phyloP scores from a whole-genome alignment of 2,329 filamentous ascomycete species.

The Fonsecaea monophora region DNA sequence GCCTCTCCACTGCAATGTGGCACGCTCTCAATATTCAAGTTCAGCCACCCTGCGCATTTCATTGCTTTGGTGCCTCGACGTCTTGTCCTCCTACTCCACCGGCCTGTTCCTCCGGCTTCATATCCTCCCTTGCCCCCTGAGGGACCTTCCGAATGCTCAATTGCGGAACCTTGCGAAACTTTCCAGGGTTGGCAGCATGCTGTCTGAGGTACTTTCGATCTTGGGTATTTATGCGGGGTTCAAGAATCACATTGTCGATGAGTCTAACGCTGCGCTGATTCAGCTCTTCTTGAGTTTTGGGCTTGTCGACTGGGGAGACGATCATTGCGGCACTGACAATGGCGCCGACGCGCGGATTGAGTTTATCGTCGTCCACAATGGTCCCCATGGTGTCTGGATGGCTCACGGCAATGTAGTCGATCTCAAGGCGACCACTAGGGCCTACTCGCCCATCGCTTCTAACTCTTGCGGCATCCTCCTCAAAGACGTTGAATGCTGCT shows the following conservation, averaged over 20 bases:
- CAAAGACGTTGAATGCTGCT: constrained; percentile 69
- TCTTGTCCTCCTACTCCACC: neutral
- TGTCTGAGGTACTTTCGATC: constrained; percentile 12
- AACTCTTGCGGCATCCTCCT: constrained; percentile 47
- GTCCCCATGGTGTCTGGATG: constrained; percentile 85
- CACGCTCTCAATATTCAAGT: neutral
- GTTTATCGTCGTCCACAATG: constrained; percentile 75
- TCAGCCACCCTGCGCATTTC: neutral
- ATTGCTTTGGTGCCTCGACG: constrained; percentile 3
- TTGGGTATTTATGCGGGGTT: constrained; percentile 41
- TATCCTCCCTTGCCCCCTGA: neutral
- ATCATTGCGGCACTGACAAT: constrained; percentile 90
- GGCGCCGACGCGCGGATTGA: constrained; percentile 75
- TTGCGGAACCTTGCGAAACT: constrained; percentile 3
- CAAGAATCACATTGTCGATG: constrained; percentile 89
- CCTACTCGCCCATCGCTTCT: constrained; percentile 34
- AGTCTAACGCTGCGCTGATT: constrained; percentile 79
- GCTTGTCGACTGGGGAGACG: constrained; percentile 80
- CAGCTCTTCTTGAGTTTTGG: constrained; percentile 76
- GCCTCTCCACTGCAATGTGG: neutral
- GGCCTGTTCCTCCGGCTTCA: neutral
- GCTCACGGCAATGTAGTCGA: constrained; percentile 91
- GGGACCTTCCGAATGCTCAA: neutral
- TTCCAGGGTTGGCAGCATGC: constrained; percentile 7
- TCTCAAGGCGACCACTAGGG: constrained; percentile 64